Conservation (phyloP, 2,329 filamentous ascomycete genomes). For the Fusarium virguliforme region DNA sequence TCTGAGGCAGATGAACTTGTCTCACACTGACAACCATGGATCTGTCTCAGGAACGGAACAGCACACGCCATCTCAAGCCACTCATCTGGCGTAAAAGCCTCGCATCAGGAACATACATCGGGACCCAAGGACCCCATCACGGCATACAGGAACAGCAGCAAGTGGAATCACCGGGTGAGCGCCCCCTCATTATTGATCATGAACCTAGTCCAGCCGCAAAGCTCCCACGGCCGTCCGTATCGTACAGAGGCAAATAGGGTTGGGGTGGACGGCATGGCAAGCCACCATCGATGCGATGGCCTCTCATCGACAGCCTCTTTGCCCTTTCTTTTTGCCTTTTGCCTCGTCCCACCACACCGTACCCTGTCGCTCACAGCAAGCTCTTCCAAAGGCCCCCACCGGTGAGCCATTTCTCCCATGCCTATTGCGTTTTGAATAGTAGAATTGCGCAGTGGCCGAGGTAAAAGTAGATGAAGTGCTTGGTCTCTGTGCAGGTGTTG, state of each 20-base stretch:
- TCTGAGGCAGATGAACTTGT: conserved; percentile 13
- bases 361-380: conserved; percentile 48
- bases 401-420: conserved; percentile 51
- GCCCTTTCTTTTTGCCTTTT: conserved; percentile 23
- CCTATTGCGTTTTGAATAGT: conserved; percentile 97
- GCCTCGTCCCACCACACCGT: conserved; percentile 38
- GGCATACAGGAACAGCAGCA: conserved; percentile 29
- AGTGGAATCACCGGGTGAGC: conserved; percentile 46
- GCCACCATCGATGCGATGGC: conserved; percentile 12
- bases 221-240: conserved; percentile 30
- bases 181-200: conserved; percentile 47
- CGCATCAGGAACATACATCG: conserved; percentile 28
- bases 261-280: conserved; percentile 38
- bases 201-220: conserved; percentile 43
- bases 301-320: conserved; percentile 28
- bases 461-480: conserved; percentile 99
- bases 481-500: conserved; percentile 80
- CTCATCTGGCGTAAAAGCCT: conserved; percentile 22
- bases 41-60: conserved; percentile 30
- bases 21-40: conserved; percentile 15
- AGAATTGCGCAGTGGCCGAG: conserved; percentile 98
- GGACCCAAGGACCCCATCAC: conserved; percentile 15
- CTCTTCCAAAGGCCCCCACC: conserved; percentile 52
- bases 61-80: conserved; percentile 21
- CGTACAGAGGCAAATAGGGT: conserved; percentile 41